A percentile compares a stretch with the other conserved stretches of the same genome.
These are phyloP conservation scores for Cytospora piceae DNA, from an alignment of 2,329 filamentous ascomycete genomes.

Conservation along the genomic window DNA sequence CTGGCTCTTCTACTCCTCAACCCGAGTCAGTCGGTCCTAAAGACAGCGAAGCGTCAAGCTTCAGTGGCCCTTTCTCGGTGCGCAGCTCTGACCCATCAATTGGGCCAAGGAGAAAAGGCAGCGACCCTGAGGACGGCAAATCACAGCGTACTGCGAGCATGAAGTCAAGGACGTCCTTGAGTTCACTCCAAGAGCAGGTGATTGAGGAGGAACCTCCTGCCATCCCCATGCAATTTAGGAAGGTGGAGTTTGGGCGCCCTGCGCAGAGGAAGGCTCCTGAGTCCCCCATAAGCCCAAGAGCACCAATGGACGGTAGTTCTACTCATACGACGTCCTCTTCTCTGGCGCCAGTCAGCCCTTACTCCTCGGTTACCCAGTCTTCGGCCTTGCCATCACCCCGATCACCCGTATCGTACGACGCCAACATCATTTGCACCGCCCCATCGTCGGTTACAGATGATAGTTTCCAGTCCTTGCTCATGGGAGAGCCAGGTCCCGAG, in stretches of 20 bases:
- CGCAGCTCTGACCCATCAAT: conserved; percentile 28
- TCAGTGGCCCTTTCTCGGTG: conserved; percentile 25
- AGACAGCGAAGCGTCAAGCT: conserved; percentile 29
- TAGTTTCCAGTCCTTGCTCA: conserved; percentile 70
- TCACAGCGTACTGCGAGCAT: conserved; percentile 44
- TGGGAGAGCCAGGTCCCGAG: conserved; percentile 76
- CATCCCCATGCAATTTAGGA: conserved; percentile 39
- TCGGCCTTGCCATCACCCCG: conserved; percentile 74
- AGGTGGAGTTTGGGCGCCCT: conserved; percentile 27
- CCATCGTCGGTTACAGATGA: conserved; percentile 75
- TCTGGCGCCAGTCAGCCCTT: conserved; percentile 62
- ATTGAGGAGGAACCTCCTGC: conserved; percentile 52
- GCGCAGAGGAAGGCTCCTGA: conserved; percentile 23
- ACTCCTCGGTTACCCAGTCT: conserved; percentile 61
- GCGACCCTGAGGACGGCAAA: conserved; percentile 49
- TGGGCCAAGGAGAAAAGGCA: conserved; percentile 49
- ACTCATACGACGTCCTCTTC: conserved; percentile 40
- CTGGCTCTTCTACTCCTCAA: conserved; percentile 39
- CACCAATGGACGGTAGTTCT: conserved; percentile 32
- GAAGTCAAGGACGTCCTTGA: conserved; percentile 53
- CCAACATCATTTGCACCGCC: conserved; percentile 73
- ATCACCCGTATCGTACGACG: conserved; percentile 70
- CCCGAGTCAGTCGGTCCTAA: conserved; percentile 44
- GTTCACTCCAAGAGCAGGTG: conserved; percentile 56
- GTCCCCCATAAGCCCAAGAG: conserved; percentile 31